Percentiles rank a stretch among this genome's conserved stretches.
Conservation (phyloP, 1,284 basidiomycete species). For the Ceratobasidium papillatum region DNA sequence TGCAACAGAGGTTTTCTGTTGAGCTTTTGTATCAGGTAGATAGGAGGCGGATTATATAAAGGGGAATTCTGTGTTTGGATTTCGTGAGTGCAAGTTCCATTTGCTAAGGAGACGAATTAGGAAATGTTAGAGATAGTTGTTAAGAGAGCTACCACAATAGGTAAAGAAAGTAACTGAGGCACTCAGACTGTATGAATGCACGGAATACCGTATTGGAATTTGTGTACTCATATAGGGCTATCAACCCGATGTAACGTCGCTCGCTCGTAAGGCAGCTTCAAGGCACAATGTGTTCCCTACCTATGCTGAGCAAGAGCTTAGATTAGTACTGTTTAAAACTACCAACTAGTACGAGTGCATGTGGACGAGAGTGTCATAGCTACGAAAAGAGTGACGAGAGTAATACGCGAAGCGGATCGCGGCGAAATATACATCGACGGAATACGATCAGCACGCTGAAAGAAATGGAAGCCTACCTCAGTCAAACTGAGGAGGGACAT, state of each 20-base stretch:
- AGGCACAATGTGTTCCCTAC: conserved; percentile 61
- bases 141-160: conserved; percentile 71
- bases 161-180: conserved; percentile 72
- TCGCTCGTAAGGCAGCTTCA: conserved; percentile 73
- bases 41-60: not conserved
- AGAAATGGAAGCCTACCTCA: too few species aligned
- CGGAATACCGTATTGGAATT: conserved; percentile 68
- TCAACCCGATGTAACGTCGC: conserved; percentile 62
- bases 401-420: too few species aligned
- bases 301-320: conserved; percentile 63
- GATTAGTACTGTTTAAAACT: conserved; percentile 64
- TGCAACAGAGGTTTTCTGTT: conserved; percentile 46
- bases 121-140: conserved; percentile 65
- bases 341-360: conserved; percentile 72
- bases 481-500: too few species aligned
- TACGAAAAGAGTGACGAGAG: not conserved
- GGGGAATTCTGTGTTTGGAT: conserved; percentile 6
- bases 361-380: conserved; percentile 60
- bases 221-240: conserved; percentile 69
- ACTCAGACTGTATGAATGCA: conserved; percentile 70
- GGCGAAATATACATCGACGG: too few species aligned
- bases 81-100: conserved; percentile 63
- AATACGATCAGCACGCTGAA: too few species aligned
- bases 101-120: conserved; percentile 73
- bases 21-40: not conserved